phyloP scores from a whole-genome alignment of 768 basidiomycete species.

The Boletus sp. region DNA sequence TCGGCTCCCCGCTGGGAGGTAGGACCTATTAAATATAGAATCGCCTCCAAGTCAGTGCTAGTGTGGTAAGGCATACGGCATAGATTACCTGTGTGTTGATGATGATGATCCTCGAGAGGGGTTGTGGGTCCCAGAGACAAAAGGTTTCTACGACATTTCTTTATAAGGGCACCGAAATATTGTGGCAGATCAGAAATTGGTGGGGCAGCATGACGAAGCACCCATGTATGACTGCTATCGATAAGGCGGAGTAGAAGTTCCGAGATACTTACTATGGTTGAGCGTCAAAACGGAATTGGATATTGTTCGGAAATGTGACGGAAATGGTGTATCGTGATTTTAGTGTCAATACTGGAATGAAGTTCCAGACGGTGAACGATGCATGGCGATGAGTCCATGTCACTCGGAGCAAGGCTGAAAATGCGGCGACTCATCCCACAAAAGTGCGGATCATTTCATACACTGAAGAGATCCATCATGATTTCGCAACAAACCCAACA shows the following conservation, averaged over 20 bases:
- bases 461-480: conserved; percentile 7
- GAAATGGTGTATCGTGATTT: conserved; percentile 24
- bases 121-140: conserved; percentile 33
- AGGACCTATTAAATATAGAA: conserved; percentile 23
- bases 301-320: conserved; percentile 23
- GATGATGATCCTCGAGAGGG: conserved; percentile 30
- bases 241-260: conserved; percentile 30
- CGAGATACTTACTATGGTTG: conserved; percentile 19
- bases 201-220: conserved; percentile 18
- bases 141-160: conserved; percentile 17
- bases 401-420: conserved; percentile 10
- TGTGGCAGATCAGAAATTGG: conserved; percentile 24
- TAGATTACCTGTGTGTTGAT: conserved; percentile 30
- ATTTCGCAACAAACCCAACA: conserved; percentile 2
- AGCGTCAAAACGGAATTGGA: conserved; percentile 18
- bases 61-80: conserved; percentile 20
- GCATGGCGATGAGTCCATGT: conserved; percentile 6
- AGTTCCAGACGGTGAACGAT: conserved; percentile 13
- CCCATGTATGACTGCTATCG: conserved; percentile 23
- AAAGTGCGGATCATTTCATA: conserved; percentile 9
- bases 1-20: conserved; percentile 45
- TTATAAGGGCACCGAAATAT: conserved; percentile 30
- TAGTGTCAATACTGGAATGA: conserved; percentile 16
- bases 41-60: conserved; percentile 10
- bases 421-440: conserved; percentile 8